These are phyloP conservation scores for Dendrostoma leiphaemia DNA, from an alignment of 2,329 filamentous ascomycete species.

Conservation along the genomic window DNA sequence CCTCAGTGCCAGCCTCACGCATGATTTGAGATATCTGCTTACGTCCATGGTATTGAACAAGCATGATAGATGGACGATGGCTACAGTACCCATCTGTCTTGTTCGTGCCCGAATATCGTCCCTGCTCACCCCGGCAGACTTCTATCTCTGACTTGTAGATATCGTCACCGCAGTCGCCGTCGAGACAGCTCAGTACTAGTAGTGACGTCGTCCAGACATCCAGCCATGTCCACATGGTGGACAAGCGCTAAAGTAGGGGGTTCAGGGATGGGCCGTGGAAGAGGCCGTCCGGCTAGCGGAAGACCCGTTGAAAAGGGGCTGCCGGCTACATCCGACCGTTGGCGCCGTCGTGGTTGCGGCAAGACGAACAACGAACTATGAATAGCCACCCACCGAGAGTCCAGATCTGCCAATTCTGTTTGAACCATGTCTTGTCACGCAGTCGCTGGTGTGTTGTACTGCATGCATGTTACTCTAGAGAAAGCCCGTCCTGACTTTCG, in stretches of 20 bases:
- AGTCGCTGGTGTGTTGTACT: neutral
- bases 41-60: too few relatives aligned
- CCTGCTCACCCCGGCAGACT: too few relatives aligned
- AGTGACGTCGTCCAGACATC: constrained; percentile 14
- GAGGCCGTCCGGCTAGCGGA: neutral
- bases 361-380: too few relatives aligned
- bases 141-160: too few relatives aligned
- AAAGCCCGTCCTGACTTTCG: neutral
- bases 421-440: neutral
- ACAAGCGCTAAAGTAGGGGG: constrained; percentile 16
- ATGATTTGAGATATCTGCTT: too few relatives aligned
- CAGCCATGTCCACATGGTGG: neutral
- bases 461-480: neutral
- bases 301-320: constrained; percentile 5
- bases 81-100: too few relatives aligned
- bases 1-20: too few relatives aligned
- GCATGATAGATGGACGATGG: too few relatives aligned
- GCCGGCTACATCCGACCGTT: constrained; percentile 9
- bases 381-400: too few relatives aligned
- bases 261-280: constrained; percentile 10
- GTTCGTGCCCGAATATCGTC: too few relatives aligned
- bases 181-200: too few relatives aligned
- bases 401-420: neutral
- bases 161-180: too few relatives aligned
- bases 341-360: neutral